phyloP scores from a whole-genome alignment of 169 alveolate genomes.

The Haemoproteus tartakovskyi region DNA sequence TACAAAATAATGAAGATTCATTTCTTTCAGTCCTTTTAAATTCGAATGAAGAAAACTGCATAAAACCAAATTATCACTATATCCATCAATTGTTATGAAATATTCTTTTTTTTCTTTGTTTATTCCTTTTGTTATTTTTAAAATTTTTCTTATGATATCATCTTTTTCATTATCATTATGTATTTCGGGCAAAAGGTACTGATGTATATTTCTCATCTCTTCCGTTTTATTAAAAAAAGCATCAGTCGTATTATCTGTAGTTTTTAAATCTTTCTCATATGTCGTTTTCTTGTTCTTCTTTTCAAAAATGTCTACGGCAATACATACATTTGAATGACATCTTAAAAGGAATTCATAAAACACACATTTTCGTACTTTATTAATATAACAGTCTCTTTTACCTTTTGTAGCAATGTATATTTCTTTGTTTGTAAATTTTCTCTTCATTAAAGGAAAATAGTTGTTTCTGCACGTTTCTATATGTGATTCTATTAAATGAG shows the following conservation, averaged over 20 bases:
- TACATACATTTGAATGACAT: constrained; percentile 21
- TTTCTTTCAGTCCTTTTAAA: constrained; percentile 5
- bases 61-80: constrained; percentile 34
- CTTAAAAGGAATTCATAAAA: constrained; percentile 1
- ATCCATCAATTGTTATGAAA: constrained; percentile 16
- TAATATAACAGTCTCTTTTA: constrained; percentile 2
- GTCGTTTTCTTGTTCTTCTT: not conserved
- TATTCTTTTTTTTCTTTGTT: constrained; percentile 6
- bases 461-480: not conserved
- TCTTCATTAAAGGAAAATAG: constrained; percentile 2
- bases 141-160: not conserved
- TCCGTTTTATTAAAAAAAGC: no score
- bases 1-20: not conserved
- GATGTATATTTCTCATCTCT: not conserved
- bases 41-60: constrained; percentile 4
- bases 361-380: constrained; percentile 13
- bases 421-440: not conserved
- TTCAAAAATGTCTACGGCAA: constrained; percentile 20
- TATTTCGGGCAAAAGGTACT: not conserved
- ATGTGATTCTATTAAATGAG: constrained; percentile 8
- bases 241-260: no score
- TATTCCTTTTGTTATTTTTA: not conserved
- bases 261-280: no score
- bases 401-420: not conserved
- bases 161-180: not conserved